Evolutionary conservation across 2,329 filamentous ascomycete species (phyloP).

Genomic region (Cryphonectria parasitica): DNA sequence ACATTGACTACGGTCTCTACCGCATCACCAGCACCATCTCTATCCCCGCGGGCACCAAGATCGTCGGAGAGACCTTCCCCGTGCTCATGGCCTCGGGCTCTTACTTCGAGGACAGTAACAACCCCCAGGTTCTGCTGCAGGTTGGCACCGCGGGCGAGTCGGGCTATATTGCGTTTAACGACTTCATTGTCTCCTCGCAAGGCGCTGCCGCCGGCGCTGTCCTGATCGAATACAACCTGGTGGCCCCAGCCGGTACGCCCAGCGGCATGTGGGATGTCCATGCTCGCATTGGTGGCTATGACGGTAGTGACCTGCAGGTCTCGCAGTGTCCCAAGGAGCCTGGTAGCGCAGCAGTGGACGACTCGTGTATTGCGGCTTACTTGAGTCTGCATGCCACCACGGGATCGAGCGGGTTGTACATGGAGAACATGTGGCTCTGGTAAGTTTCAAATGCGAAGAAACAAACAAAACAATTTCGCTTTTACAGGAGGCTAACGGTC

Average conservation of each 20-base stretch:
- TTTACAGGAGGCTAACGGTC: not conserved
- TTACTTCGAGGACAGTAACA: conserved; percentile 60
- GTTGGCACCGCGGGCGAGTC: conserved; percentile 62
- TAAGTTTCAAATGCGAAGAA: conserved; percentile 31
- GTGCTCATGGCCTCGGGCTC: conserved; percentile 59
- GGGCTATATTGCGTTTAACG: conserved; percentile 70
- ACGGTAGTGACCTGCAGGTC: conserved; percentile 68
- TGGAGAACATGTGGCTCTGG: conserved; percentile 56
- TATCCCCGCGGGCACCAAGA: conserved; percentile 49
- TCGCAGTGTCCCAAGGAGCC: conserved; percentile 65
- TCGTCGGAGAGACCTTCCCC: conserved; percentile 62
- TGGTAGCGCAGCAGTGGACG: conserved; percentile 34
- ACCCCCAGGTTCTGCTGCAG: conserved; percentile 66
- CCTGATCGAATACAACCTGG: conserved; percentile 74
- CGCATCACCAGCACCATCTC: conserved; percentile 51
- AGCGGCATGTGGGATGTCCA: conserved; percentile 75
- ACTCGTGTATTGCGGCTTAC: conserved; percentile 42
- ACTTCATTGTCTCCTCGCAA: conserved; percentile 72
- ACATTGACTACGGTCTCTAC: conserved; percentile 62
- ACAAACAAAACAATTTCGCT: too few species aligned
- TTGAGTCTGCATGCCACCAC: conserved; percentile 48
- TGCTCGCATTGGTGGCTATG: conserved; percentile 72
- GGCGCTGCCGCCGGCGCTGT: conserved; percentile 69
- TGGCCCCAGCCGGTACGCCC: conserved; percentile 42
- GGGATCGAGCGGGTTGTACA: conserved; percentile 41